These are phyloP conservation scores for Dactylellina drechsleri DNA, from an alignment of 2,329 filamentous ascomycete genomes.

Conservation along the genomic window DNA sequence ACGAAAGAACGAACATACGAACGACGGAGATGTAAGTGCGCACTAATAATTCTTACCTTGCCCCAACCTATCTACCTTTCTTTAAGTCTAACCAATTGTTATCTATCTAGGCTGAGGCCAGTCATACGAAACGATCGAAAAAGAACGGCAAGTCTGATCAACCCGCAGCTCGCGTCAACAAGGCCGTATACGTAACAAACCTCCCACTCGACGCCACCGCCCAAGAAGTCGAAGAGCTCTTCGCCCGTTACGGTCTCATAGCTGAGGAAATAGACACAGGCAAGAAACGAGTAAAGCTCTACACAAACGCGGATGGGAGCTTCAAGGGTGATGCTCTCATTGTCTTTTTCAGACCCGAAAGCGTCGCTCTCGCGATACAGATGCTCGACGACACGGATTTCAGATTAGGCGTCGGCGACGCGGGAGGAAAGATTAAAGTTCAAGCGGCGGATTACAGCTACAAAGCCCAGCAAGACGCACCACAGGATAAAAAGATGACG, in stretches of 20 bases:
- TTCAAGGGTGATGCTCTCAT: conserved; percentile 95
- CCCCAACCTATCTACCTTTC: background rate
- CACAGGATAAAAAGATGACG: conserved; percentile 57
- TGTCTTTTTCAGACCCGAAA: conserved; percentile 94
- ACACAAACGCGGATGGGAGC: conserved; percentile 79
- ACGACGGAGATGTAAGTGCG: conserved; percentile 63
- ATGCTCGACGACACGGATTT: conserved; percentile 85
- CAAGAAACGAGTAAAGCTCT: conserved; percentile 90
- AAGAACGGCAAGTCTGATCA: conserved; percentile 57
- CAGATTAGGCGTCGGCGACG: conserved; percentile 68
- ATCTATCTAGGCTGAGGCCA: conserved; percentile 61
- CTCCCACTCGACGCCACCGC: conserved; percentile 81
- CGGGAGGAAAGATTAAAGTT: conserved; percentile 77
- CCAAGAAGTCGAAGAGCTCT: conserved; percentile 82
- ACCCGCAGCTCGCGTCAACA: conserved; percentile 71
- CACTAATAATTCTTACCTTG: background rate
- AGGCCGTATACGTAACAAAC: conserved; percentile 89
- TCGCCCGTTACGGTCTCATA: conserved; percentile 90
- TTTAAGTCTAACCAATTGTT: background rate
- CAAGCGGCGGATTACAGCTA: conserved; percentile 88
- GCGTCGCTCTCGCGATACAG: conserved; percentile 84
- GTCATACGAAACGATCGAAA: conserved; percentile 62
- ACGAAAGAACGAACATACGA: conserved; percentile 63
- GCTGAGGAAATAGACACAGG: conserved; percentile 93
- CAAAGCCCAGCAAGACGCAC: conserved; percentile 69